phyloP scores from a whole-genome alignment of 495 filamentous ascomycete species.

The Bryoglossum gracile region DNA sequence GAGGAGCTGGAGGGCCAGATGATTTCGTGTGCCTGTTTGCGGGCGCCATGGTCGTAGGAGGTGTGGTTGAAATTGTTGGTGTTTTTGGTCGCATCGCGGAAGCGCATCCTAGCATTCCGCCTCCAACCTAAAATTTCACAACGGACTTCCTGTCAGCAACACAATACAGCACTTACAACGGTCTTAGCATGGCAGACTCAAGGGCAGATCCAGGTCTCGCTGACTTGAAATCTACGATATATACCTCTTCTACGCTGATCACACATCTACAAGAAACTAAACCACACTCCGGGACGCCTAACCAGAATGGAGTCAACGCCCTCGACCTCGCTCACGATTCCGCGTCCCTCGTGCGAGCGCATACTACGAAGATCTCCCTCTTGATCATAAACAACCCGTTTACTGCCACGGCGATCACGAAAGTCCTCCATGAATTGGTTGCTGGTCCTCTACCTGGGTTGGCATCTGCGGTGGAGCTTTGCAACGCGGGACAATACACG shows the following conservation, averaged over 20 bases:
- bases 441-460: slow-evolving; percentile 62
- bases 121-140: background rate
- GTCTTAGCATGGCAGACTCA: background rate
- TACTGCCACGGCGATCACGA: slow-evolving; percentile 63
- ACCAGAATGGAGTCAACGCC: slow-evolving; percentile 32
- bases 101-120: background rate
- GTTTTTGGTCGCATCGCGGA: background rate
- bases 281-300: slow-evolving; percentile 15
- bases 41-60: slow-evolving; percentile 32
- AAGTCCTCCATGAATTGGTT: slow-evolving; percentile 57
- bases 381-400: slow-evolving; percentile 79
- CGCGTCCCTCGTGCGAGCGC: slow-evolving; percentile 62
- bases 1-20: slow-evolving; percentile 39
- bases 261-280: slow-evolving; percentile 25
- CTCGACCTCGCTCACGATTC: slow-evolving; percentile 59
- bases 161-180: background rate
- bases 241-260: slow-evolving; percentile 24
- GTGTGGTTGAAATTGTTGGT: background rate
- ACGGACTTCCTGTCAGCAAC: too few species aligned
- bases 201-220: slow-evolving; percentile 23
- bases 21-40: slow-evolving; percentile 34
- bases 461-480: slow-evolving; percentile 58
- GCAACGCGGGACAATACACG: slow-evolving; percentile 51
- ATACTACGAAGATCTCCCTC: slow-evolving; percentile 79
- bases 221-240: slow-evolving; percentile 30